Conservation (phyloP, 2,329 filamentous ascomycete genomes). For the Aspergillus sojae region DNA sequence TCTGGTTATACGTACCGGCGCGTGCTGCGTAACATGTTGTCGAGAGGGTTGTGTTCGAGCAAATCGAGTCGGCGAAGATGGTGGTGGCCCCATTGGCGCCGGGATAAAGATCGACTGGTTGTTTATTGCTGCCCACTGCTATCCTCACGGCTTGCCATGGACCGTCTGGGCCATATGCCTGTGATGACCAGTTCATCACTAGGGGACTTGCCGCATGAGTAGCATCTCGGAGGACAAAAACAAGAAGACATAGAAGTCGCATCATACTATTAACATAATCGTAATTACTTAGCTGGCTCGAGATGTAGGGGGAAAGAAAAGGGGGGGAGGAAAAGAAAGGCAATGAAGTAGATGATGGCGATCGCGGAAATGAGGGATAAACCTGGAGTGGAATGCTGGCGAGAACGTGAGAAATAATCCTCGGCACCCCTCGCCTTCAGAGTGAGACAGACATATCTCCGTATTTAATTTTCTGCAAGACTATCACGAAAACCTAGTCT, state of each 20-base stretch:
- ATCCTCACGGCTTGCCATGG: conserved; percentile 30
- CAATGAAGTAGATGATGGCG: too few species aligned
- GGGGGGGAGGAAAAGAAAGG: fast-evolving
- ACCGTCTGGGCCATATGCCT: conserved; percentile 28
- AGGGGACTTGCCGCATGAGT: conserved; percentile 12
- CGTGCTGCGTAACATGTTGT: conserved; percentile 19
- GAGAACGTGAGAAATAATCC: not conserved
- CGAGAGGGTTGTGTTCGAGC: conserved; percentile 18
- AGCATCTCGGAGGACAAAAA: not conserved
- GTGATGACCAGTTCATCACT: conserved; percentile 21
- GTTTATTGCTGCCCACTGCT: conserved; percentile 18
- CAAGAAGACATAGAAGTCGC: conserved; percentile 5
- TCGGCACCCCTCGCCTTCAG: not conserved
- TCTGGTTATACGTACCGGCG: conserved; percentile 18
- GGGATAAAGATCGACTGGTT: conserved; percentile 23
- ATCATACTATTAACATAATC: not conserved
- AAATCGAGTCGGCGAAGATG: conserved; percentile 20
- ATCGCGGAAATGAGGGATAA: not conserved
- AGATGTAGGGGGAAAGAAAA: not conserved
- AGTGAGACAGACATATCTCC: not conserved
- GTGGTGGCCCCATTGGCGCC: conserved; percentile 18
- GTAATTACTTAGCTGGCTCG: not conserved
- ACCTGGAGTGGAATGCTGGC: not conserved
- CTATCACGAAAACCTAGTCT: not conserved
- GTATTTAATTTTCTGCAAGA: not conserved